Conservation (phyloP, 352 stramenopile genomes). For the Globisporangium uncinulatum region DNA sequence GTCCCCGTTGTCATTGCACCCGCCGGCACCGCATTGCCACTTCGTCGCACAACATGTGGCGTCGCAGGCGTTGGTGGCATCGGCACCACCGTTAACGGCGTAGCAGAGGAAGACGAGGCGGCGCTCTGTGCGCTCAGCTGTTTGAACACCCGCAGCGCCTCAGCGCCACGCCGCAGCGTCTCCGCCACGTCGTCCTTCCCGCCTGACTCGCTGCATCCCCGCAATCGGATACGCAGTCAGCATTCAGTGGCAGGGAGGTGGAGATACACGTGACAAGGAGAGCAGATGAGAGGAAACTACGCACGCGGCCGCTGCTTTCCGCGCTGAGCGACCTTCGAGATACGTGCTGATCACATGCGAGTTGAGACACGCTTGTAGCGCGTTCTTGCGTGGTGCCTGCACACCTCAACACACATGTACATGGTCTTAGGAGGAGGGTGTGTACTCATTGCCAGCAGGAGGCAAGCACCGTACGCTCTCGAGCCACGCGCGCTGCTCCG, state of each 20-base stretch:
- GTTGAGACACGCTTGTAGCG: slow-evolving; percentile 71
- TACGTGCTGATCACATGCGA: slow-evolving; percentile 72
- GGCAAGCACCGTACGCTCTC: slow-evolving; percentile 27
- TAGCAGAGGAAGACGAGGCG: background rate
- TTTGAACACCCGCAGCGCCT: slow-evolving; percentile 21
- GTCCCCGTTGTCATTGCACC: background rate
- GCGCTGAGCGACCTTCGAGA: slow-evolving; percentile 42
- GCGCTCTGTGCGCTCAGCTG: slow-evolving; percentile 11
- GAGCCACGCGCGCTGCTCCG: slow-evolving; percentile 59
- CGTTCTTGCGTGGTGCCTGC: slow-evolving; percentile 27
- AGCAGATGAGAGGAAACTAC: background rate
- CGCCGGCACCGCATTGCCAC: background rate
- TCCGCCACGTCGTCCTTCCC: slow-evolving; percentile 4
- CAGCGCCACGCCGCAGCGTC: slow-evolving; percentile 36
- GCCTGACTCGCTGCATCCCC: background rate
- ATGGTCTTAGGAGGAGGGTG: background rate
- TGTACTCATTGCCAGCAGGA: background rate
- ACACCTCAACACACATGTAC: slow-evolving; percentile 1
- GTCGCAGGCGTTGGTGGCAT: slow-evolving; percentile 15
- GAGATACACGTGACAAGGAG: no score
- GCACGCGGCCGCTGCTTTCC: slow-evolving; percentile 32
- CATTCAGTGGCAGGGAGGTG: background rate
- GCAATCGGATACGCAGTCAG: slow-evolving; percentile 1
- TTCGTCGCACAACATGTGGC: slow-evolving; percentile 3
- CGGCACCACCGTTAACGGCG: slow-evolving; percentile 33